These are phyloP conservation scores for Dendrobium nobile DNA, from an alignment of 106 monocot genomes.

Conservation along the genomic window DNA sequence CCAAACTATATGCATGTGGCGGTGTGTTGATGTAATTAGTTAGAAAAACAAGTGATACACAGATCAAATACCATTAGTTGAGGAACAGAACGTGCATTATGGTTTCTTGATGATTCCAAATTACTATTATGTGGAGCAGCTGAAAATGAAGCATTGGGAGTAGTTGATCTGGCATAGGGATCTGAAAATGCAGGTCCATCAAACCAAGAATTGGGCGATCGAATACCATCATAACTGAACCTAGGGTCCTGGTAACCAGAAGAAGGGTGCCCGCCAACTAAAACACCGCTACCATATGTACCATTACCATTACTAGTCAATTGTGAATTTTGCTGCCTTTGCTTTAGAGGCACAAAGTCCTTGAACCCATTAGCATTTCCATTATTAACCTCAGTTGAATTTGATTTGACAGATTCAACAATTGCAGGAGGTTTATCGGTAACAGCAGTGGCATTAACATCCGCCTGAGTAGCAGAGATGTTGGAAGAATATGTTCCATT, in stretches of 20 bases:
- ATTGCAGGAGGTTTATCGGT: conserved; percentile 22
- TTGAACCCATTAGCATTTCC: conserved; percentile 37
- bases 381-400: conserved; percentile 31
- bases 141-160: conserved; percentile 13
- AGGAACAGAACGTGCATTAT: conserved; percentile 18
- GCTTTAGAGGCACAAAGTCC: conserved; percentile 17
- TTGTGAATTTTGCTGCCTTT: conserved; percentile 39
- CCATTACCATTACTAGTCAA: conserved; percentile 33
- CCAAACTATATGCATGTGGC: too few species aligned
- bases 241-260: conserved; percentile 46
- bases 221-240: conserved; percentile 45
- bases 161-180: conserved; percentile 29
- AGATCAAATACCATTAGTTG: background rate
- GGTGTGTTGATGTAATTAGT: too few species aligned
- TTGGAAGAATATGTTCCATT: conserved; percentile 22
- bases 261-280: conserved; percentile 35
- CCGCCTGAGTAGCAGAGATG: conserved; percentile 22
- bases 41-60: too few species aligned
- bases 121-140: conserved; percentile 17
- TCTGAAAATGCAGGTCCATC: conserved; percentile 28
- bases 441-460: conserved; percentile 15
- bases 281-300: conserved; percentile 33
- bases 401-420: conserved; percentile 34
- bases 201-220: conserved; percentile 49
- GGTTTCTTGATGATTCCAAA: conserved; percentile 28